Conservation (phyloP, 225 moss, liverwort and hornwort species). For the Physcomitrium patens region DNA sequence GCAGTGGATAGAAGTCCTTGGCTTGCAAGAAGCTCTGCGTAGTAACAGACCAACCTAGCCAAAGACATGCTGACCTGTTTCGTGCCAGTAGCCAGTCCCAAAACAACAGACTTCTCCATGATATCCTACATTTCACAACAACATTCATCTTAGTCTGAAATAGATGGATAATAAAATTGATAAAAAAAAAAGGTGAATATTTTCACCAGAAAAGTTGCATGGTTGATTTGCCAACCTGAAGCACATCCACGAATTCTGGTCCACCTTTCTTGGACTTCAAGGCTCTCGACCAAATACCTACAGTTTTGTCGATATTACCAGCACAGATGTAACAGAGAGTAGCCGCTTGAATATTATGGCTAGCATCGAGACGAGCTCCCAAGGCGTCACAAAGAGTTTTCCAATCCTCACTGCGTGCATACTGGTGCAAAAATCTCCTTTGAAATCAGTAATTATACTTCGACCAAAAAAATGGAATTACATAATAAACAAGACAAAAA, state of each 20-base stretch:
- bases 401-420: conserved; percentile 97
- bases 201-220: conserved; percentile 18
- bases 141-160: conserved; percentile 8
- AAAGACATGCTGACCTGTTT: conserved; percentile 82
- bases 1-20: conserved; percentile 91
- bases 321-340: conserved; percentile 96
- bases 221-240: conserved; percentile 59
- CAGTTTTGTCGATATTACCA: conserved; percentile 92
- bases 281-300: conserved; percentile 92
- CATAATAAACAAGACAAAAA: conserved; percentile 16
- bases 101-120: conserved; percentile 95
- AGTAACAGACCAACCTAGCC: conserved; percentile 82
- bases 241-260: conserved; percentile 78
- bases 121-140: conserved; percentile 61
- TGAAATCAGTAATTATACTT: conserved; percentile 22
- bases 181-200: not conserved
- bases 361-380: conserved; percentile 83
- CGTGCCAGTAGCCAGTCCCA: conserved; percentile 91
- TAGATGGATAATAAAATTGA: conserved; percentile 14
- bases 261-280: conserved; percentile 73
- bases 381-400: conserved; percentile 82
- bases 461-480: conserved; percentile 16
- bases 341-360: conserved; percentile 78
- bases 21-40: conserved; percentile 93
- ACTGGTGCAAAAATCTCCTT: conserved; percentile 51